phyloP scores from a whole-genome alignment of 306 rosid species.

The Prunus campanulata region DNA sequence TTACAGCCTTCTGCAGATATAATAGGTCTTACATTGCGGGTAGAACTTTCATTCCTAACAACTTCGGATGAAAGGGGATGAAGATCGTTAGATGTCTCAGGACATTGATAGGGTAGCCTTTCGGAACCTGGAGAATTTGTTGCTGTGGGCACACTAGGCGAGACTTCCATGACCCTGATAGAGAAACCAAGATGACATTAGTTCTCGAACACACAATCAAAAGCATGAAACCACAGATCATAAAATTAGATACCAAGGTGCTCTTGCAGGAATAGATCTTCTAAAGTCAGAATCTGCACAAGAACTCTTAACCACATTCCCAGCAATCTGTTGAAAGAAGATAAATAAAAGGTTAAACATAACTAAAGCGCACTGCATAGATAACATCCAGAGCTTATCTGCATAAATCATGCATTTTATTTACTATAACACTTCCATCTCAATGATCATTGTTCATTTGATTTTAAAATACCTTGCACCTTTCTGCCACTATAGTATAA shows the following conservation, averaged over 20 bases:
- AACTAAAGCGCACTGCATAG: background rate
- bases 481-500: background rate
- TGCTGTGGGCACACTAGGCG: constrained; percentile 10
- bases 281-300: constrained; percentile 59
- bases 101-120: background rate
- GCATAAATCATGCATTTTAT: background rate
- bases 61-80: background rate
- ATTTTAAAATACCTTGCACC: background rate
- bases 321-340: constrained; percentile 43
- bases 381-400: background rate
- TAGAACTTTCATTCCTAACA: background rate
- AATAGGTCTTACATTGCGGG: background rate
- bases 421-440: background rate
- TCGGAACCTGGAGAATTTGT: constrained; percentile 1
- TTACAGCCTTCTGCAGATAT: constrained; percentile 6
- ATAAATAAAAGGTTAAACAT: constrained; percentile 9
- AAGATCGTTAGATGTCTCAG: background rate
- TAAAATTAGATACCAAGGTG: constrained; percentile 57
- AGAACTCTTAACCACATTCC: constrained; percentile 40
- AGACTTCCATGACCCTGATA: constrained; percentile 12
- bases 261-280: constrained; percentile 48
- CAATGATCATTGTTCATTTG: no score
- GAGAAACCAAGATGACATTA: constrained; percentile 17
- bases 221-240: background rate
- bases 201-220: constrained; percentile 16